Percentiles rank a stretch among this genome's conserved stretches.
These are phyloP conservation scores for Chytriomyces sp. DNA, from an alignment of 192 early-diverging fungal genomes.

Conservation along the genomic window DNA sequence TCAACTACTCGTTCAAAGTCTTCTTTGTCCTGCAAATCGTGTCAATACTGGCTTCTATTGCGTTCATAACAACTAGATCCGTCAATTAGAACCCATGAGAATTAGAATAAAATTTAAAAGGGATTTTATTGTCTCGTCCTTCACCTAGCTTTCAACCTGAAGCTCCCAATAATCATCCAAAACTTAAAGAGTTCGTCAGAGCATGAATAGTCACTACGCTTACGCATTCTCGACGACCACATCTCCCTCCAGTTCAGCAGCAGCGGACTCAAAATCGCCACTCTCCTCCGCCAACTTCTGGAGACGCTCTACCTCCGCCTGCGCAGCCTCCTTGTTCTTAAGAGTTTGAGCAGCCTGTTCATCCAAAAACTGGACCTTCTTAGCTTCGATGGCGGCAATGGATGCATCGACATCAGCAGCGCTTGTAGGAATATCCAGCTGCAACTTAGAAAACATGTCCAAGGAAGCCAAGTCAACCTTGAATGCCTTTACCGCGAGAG, in stretches of 20 bases:
- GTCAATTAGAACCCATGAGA: no score
- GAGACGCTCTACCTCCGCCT: conserved; percentile 80
- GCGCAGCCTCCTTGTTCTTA: conserved; percentile 86
- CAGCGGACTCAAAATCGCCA: conserved; percentile 18
- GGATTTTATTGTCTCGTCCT: no score
- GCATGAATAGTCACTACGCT: no score
- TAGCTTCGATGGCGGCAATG: conserved; percentile 71
- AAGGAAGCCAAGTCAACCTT: conserved; percentile 62
- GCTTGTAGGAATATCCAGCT: conserved; percentile 79
- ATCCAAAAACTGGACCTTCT: conserved; percentile 71
- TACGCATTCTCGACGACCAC: conserved; percentile 22
- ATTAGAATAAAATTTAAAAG: no score
- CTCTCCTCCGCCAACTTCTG: conserved; percentile 55
- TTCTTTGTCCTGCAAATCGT: no score
- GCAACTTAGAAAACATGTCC: conserved; percentile 77
- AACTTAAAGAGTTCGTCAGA: no score
- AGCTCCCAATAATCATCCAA: no score
- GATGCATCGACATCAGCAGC: conserved; percentile 67
- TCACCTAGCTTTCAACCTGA: no score
- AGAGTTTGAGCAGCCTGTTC: conserved; percentile 77
- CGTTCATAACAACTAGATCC: no score
- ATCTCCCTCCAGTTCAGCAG: conserved; percentile 20
- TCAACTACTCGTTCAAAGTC: no score
- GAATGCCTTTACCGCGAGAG: conserved; percentile 60
- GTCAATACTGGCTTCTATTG: no score